Conservation (phyloP, 75 land plant genomes). For the Larix kaempferi region DNA sequence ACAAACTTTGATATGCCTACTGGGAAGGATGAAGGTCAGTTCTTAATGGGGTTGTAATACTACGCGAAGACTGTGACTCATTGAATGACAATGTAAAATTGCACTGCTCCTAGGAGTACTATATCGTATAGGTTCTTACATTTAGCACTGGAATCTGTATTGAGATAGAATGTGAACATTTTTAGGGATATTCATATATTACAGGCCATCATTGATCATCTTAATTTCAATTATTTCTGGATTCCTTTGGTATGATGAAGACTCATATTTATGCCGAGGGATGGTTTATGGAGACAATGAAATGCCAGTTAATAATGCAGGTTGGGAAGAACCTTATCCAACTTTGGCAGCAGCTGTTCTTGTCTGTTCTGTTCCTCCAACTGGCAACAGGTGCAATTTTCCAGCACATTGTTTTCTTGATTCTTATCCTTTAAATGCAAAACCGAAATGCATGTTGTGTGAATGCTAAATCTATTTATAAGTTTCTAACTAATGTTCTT, state of each 20-base stretch:
- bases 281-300: neutral
- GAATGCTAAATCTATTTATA: neutral
- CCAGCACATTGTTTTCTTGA: constrained; percentile 1
- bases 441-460: neutral
- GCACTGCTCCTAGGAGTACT: too few relatives aligned
- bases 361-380: constrained; percentile 92
- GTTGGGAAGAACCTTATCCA: constrained; percentile 37
- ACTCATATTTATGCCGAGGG: neutral
- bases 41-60: neutral
- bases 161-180: neutral
- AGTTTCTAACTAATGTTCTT: neutral
- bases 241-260: neutral
- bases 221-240: neutral
- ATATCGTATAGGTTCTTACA: too few relatives aligned
- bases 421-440: neutral
- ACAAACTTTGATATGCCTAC: constrained; percentile 4
- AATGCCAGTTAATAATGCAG: constrained; percentile 9
- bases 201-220: neutral
- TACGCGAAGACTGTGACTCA: neutral
- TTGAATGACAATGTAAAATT: too few relatives aligned
- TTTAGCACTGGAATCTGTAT: neutral
- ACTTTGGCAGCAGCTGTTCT: constrained; percentile 59
- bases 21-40: neutral
- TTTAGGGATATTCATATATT: neutral
- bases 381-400: constrained; percentile 65